Base-by-base conservation (phyloP, 1,139 yeast genomes). In the Kodamaea sp. region DNA sequence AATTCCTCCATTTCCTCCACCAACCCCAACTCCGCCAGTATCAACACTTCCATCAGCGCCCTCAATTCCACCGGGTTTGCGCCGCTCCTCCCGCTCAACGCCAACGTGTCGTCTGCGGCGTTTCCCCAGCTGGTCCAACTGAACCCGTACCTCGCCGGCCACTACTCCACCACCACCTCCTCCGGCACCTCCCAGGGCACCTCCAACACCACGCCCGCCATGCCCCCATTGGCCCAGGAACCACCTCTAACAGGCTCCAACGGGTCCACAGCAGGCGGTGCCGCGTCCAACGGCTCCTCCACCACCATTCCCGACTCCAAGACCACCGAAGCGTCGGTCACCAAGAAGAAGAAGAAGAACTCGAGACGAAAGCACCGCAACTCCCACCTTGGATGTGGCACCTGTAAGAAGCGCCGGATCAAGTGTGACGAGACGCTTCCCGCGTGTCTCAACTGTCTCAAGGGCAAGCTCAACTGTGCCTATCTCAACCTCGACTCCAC, bases 351-450 rank as follows among this genome's bases (percentile, higher is more conserved):
- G 47, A 69, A 61, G 60, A 70, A 73, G 46, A 73, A 71, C 45
- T 69, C 77, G 15, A 63, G 86, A 47, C 59, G 84, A 44, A 74
- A 78, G 41, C 86, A 80, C 55, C 66, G 81, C 40, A 80, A 80
- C 56, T 76, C 83, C 12, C 84, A 79, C 50, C 65, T 59, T 36
- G 81, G 83, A 21, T 80, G 87, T 59, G 78, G 80, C 4, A 79
- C 83, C 24, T 80, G 87, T 59, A 79, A 80, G 48, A 72, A 76
- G 46, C 69, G 86, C 41, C 62, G 86, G 40, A 78, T 80, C 51
- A 80, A 80, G 51, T 80, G 87, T 57, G 85, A 80, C 55, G 87
- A 80, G 51, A 69, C 71, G 37, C 61, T 79, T 21, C 86, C 85
- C 1, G 66, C 72, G 22, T 80, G 87, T 48, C 63, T 71, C 33